Evolutionary conservation across 371 early-diverging fungal species (phyloP), one percentile per base, ranked within the genome.

Genomic region (Neoconidiobolus thromboides): DNA sequence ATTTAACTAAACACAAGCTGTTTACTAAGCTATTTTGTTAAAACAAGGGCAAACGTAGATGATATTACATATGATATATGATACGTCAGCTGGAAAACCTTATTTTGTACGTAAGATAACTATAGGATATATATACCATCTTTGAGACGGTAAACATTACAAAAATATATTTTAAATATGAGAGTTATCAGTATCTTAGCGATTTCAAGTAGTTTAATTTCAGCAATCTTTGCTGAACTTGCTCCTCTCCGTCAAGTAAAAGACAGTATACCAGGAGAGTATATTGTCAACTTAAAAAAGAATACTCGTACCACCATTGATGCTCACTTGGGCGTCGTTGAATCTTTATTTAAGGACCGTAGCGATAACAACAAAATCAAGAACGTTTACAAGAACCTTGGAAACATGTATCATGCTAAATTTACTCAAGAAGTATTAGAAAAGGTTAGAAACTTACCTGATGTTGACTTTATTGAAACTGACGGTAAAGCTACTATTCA

Each of bases 211-310:
- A 46, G 9, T 46, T 46, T 46, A 46, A 46, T 46, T n/a, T 6
- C n/a, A 46, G 46, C 46, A 6, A n/a, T 46, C n/a, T 6, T 46
- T 62, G 69, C 9, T 46, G 46, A 46, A 6, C 46, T 46, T 9
- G 46, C 46, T n/a, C 46, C 46, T n/a, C n/a, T 46, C 6, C 6
- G 46, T n/a, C 9, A 6, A 6, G 6, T n/a, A 9, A 46, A 46
- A 46, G 46, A 46, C 46, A 9, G 9, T n/a, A 46, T 46, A 6
- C 46, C 6, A 46, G 46, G 46, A 6, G 9, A 46, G 46, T 51
- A 51, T 26, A 51, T 51, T 15, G 15, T 51, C 15, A 51, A 51
- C 15, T 26, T 51, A 7, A 51, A 51, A 36, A 15, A 15, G 6
- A 36, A 36, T 26, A 12, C 12, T 6, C 51, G 51, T 14, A 51